Conservation (phyloP, 441 rosid genomes). For the Raphanus hybrid region DNA sequence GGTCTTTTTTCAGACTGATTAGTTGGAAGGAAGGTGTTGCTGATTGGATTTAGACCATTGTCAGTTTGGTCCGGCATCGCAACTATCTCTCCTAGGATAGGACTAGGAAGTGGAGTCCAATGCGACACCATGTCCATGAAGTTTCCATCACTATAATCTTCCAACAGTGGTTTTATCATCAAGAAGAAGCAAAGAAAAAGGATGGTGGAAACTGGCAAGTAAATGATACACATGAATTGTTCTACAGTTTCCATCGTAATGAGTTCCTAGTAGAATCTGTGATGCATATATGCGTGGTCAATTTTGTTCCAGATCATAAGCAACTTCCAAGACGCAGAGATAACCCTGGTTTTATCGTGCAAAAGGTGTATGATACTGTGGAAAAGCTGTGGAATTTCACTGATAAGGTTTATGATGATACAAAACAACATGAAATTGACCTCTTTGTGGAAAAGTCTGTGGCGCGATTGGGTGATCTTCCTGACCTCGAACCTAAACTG, state of each 20-base stretch:
- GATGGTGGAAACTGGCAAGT: slow-evolving; percentile 92
- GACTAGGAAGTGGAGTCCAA: no score
- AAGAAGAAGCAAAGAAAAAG: slow-evolving; percentile 85
- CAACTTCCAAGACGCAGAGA: slow-evolving; percentile 23
- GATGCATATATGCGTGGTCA: slow-evolving; percentile 61
- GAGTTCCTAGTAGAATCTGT: slow-evolving; percentile 93
- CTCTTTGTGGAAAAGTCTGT: slow-evolving; percentile 85
- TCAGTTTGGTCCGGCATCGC: background rate
- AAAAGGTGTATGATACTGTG: slow-evolving; percentile 86
- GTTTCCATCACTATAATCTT: no score
- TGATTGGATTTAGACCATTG: slow-evolving; percentile 2
- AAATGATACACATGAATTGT: slow-evolving; percentile 74
- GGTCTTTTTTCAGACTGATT: slow-evolving; percentile 12
- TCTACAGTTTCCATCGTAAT: slow-evolving; percentile 90
- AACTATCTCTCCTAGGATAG: no score
- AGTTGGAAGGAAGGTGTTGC: slow-evolving; percentile 19
- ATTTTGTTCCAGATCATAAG: background rate
- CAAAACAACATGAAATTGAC: slow-evolving; percentile 88
- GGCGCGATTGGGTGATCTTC: slow-evolving; percentile 73
- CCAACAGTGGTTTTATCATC: slow-evolving; percentile 88
- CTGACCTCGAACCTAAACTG: slow-evolving; percentile 57
- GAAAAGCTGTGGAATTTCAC: slow-evolving; percentile 83
- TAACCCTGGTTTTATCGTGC: slow-evolving; percentile 87
- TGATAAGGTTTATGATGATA: slow-evolving; percentile 88
- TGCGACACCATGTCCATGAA: no score